These are phyloP conservation scores for Monosporascus sp. DNA, from an alignment of 2,329 filamentous ascomycete species.

Conservation along the genomic window DNA sequence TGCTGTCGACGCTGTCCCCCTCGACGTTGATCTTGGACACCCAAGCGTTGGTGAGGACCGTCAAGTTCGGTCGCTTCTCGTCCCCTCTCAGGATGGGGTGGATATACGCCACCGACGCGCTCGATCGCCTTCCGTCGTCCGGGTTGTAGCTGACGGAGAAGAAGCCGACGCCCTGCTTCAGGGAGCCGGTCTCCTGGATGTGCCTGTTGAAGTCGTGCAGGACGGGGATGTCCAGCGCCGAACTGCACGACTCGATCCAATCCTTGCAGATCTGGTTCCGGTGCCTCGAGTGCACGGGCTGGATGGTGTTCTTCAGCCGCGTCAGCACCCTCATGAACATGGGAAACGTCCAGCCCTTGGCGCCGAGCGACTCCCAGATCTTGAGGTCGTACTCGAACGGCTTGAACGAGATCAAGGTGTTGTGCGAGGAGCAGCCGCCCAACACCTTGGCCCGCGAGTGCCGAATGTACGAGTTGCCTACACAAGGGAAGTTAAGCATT, in stretches of 20 bases:
- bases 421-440: constrained; percentile 89
- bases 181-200: constrained; percentile 66
- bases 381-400: constrained; percentile 86
- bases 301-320: constrained; percentile 83
- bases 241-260: constrained; percentile 78
- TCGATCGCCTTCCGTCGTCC: constrained; percentile 77
- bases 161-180: constrained; percentile 78
- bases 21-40: constrained; percentile 74
- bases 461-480: constrained; percentile 84
- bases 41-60: constrained; percentile 81
- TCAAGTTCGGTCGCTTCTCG: constrained; percentile 78
- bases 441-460: constrained; percentile 91
- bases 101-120: constrained; percentile 86
- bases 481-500: constrained; percentile 4
- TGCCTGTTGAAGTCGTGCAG: constrained; percentile 83
- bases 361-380: constrained; percentile 77
- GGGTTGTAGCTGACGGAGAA: constrained; percentile 91
- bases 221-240: constrained; percentile 73
- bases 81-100: constrained; percentile 83
- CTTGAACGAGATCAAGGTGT: constrained; percentile 88
- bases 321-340: constrained; percentile 77
- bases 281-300: constrained; percentile 80
- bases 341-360: constrained; percentile 81
- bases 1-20: constrained; percentile 65
- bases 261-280: constrained; percentile 88